Evolutionary conservation across 2,329 filamentous ascomycete species (phyloP).

Genomic region (Apiospora koreana): DNA sequence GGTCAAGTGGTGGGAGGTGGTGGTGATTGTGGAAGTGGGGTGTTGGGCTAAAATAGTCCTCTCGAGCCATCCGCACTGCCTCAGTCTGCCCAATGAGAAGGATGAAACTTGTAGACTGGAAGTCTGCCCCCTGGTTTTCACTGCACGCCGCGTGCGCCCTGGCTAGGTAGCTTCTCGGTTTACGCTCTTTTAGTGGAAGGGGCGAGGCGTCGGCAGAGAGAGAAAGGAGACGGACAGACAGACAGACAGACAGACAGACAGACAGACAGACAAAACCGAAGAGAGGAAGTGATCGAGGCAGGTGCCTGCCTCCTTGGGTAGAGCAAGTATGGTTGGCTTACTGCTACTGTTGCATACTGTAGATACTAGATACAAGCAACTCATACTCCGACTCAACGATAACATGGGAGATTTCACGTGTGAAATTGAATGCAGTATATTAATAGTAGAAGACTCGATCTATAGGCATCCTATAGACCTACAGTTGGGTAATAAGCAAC

Average conservation of each 20-base stretch:
- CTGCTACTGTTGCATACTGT: background rate
- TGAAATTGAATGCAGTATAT: background rate
- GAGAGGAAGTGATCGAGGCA: background rate
- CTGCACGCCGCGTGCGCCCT: background rate
- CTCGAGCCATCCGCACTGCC: conserved; percentile 1
- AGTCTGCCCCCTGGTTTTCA: background rate
- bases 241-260: background rate
- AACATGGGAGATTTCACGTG: background rate
- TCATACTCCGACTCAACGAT: background rate
- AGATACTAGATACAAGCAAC: background rate
- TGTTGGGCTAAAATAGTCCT: conserved; percentile 9
- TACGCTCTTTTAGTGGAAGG: background rate
- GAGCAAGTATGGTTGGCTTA: background rate
- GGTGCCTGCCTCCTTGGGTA: background rate
- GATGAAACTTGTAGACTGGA: background rate
- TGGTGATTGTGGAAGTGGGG: conserved; percentile 8
- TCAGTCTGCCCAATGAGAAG: conserved; percentile 1
- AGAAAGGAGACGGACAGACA: background rate
- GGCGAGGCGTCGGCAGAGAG: conserved; percentile 4
- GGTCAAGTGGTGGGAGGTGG: background rate
- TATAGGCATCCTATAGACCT: too few species aligned
- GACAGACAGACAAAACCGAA: background rate
- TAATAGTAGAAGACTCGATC: background rate
- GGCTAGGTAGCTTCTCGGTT: background rate
- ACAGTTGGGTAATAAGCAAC: background rate